These are phyloP conservation scores for Barnettozyma hawaiiensis DNA, from an alignment of 1,139 yeast genomes.

Conservation along the genomic window DNA sequence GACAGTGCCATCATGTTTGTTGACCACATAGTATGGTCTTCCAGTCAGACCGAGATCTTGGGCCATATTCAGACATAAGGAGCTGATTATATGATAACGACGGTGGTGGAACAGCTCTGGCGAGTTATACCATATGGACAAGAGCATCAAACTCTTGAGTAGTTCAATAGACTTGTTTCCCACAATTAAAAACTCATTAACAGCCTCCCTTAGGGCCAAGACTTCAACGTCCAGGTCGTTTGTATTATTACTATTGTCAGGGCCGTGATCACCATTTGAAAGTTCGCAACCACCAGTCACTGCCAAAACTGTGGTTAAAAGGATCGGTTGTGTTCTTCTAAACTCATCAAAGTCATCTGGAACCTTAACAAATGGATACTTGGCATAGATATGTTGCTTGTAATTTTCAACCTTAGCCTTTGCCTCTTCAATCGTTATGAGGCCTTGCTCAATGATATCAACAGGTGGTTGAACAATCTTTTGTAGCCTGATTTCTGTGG, in stretches of 20 bases:
- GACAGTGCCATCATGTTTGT: conserved; percentile 35
- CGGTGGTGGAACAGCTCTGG: conserved; percentile 79
- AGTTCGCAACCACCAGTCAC: conserved; percentile 45
- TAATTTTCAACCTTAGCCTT: conserved; percentile 40
- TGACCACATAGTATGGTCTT: conserved; percentile 38
- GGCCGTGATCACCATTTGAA: conserved; percentile 21
- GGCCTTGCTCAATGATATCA: conserved; percentile 46
- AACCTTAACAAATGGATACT: conserved; percentile 52
- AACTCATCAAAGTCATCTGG: conserved; percentile 42
- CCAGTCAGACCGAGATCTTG: conserved; percentile 74
- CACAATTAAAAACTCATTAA: conserved; percentile 57
- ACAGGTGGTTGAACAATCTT: conserved; percentile 27
- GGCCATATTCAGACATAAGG: conserved; percentile 61
- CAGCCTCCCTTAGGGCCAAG: conserved; percentile 50
- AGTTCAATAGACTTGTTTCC: conserved; percentile 74
- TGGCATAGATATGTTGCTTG: conserved; percentile 33
- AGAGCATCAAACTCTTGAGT: conserved; percentile 52
- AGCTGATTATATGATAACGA: conserved; percentile 64
- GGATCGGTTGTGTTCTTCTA: conserved; percentile 47
- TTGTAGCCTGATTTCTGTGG: conserved; percentile 37
- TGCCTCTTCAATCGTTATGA: conserved; percentile 48
- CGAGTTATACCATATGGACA: conserved; percentile 76
- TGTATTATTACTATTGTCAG: too few relatives aligned
- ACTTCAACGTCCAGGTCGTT: conserved; percentile 50
- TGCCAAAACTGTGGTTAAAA: conserved; percentile 63